phyloP scores from a whole-genome alignment of 2,329 filamentous ascomycete genomes.

The Pezicula neosporulosa region DNA sequence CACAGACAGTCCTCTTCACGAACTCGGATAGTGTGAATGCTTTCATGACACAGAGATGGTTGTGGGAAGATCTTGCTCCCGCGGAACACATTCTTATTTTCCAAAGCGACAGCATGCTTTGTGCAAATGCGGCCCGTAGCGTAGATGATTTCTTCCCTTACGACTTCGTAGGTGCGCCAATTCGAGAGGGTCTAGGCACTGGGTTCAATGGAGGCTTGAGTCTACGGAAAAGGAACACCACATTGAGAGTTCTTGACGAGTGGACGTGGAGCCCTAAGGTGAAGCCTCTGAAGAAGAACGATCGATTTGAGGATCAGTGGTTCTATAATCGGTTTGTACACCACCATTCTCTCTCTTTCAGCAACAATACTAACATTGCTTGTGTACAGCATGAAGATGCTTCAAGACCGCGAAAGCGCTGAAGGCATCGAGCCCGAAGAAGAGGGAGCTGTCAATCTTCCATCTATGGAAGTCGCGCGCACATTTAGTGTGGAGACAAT shows the following conservation, averaged over 20 bases:
- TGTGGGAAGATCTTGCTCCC: constrained; percentile 30
- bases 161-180: constrained; percentile 33
- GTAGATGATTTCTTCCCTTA: constrained; percentile 32
- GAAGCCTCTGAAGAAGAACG: constrained; percentile 14
- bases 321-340: constrained; percentile 22
- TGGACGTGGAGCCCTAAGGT: constrained; percentile 17
- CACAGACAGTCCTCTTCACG: constrained; percentile 30
- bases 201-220: constrained; percentile 35
- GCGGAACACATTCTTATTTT: constrained; percentile 31
- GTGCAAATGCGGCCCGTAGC: constrained; percentile 27
- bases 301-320: constrained; percentile 26
- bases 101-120: constrained; percentile 32
- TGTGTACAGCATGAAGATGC: constrained; percentile 13
- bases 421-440: constrained; percentile 16
- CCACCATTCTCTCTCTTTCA: background rate
- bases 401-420: constrained; percentile 16
- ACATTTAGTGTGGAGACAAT: constrained; percentile 28
- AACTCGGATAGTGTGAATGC: constrained; percentile 22
- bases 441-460: constrained; percentile 22
- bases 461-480: constrained; percentile 21
- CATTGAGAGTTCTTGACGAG: constrained; percentile 24
- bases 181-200: constrained; percentile 17
- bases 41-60: constrained; percentile 29
- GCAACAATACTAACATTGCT: background rate
- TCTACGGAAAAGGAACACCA: constrained; percentile 32